Base-by-base conservation (phyloP, 148 eudicot genomes). In the Camellia sinensis region DNA sequence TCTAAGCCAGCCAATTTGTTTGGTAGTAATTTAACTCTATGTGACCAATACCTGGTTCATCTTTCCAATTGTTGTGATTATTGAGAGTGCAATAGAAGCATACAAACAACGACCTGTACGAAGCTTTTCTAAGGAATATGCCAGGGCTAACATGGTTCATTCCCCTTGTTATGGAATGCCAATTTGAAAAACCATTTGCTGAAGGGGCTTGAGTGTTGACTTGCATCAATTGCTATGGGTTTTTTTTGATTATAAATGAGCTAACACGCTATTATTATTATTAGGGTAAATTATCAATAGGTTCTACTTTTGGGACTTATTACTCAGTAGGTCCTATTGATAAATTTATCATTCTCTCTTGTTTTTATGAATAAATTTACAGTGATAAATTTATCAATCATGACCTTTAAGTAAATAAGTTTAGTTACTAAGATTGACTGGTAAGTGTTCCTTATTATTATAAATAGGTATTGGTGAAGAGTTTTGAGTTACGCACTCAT, bases 121-220 rank as follows among this genome's bases (percentile, higher is more conserved):
- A 62, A 62, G 19, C 22, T 63, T 63, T 63, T 19, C 67, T 63
- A 21, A 50, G 50, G 8, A 50, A 29, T 37, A 12, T 72, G 37
- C 2, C n/a, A 62, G 45, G 81, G 81, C 5, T 45, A 43, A 57
- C 0, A 41, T 12, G 40, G 81, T 29, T 79, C 81, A 79, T 69
- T 79, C 19, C 11, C 63, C 18, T 50, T 66, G 71, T 77, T 41
- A 77, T 41, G 18, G 63, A 65, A 73, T 77, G 73, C 37, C 43
- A 67, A 52, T 53, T 40, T 54, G 57, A 54, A 54, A 7, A 54
- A 54, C 11, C 17, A 6, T 54, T 54, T 77, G 14, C 72, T 67
- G 61, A 67, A 77, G 61, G 77, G 63, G 6, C 57, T 13, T 56
- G 75, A 21, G n/a, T 12, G 56, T 70, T 79, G 81, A 79, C 81